These are phyloP conservation scores for Ligustrum vulgare DNA, from an alignment of 257 asterid species.

Conservation along the genomic window DNA sequence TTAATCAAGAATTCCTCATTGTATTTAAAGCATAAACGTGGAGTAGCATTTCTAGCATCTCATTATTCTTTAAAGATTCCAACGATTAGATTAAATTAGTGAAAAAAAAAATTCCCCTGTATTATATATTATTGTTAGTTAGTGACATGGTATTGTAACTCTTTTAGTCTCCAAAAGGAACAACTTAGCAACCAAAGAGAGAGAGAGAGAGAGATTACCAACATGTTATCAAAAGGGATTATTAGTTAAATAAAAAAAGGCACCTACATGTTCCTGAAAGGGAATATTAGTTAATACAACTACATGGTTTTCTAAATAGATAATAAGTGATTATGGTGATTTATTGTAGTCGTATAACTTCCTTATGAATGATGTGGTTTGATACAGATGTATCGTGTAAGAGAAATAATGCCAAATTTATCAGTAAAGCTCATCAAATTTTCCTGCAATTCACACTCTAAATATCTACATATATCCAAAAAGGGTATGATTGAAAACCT, in stretches of 20 bases:
- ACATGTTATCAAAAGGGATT: neutral
- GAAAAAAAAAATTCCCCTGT: neutral
- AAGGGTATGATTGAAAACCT: constrained; percentile 53
- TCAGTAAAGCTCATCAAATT: neutral
- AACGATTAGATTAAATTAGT: neutral
- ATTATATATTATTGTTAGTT: neutral
- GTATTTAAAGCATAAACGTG: neutral
- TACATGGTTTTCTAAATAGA: neutral
- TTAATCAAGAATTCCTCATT: neutral
- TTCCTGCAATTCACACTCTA: constrained; percentile 7
- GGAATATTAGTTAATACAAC: neutral
- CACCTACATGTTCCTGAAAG: neutral
- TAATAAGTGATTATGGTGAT: neutral
- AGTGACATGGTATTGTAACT: neutral
- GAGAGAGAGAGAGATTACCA: neutral
- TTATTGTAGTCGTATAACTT: neutral
- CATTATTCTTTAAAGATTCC: neutral
- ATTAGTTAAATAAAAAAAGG: neutral
- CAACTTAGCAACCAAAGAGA: neutral
- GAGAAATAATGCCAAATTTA: neutral
- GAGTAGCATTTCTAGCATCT: neutral
- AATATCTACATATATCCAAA: constrained; percentile 4
- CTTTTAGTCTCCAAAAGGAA: neutral
- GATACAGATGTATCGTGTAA: neutral
- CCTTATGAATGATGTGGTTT: neutral